Conservation (phyloP, 208 protist genomes). For the Trypanosoma caninum region DNA sequence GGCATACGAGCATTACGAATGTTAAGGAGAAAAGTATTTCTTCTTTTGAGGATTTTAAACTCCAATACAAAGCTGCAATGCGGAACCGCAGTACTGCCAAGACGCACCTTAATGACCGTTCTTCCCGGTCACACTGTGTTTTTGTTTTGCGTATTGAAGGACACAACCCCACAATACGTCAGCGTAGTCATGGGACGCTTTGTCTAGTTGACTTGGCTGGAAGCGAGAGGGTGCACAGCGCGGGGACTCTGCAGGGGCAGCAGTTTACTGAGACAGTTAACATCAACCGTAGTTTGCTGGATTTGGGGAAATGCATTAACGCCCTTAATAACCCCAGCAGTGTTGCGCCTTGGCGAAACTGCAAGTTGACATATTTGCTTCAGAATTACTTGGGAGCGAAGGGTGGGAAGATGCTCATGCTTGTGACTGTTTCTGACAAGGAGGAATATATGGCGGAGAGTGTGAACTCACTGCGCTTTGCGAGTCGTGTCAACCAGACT, state of each 20-base stretch:
- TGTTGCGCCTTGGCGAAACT: constrained; percentile 90
- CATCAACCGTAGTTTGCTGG: constrained; percentile 91
- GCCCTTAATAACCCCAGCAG: constrained; percentile 61
- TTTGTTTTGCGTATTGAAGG: constrained; percentile 79
- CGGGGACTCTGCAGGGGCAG: constrained; percentile 73
- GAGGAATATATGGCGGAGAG: constrained; percentile 70
- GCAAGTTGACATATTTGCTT: constrained; percentile 90
- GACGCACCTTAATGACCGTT: constrained; percentile 87
- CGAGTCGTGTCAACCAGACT: constrained; percentile 85
- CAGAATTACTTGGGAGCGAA: constrained; percentile 88
- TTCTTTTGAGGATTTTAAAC: constrained; percentile 57
- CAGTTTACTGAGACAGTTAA: constrained; percentile 90
- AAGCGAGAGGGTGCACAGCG: constrained; percentile 91
- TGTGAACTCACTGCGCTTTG: constrained; percentile 91
- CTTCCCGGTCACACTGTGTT: constrained; percentile 90
- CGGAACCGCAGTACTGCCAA: constrained; percentile 69
- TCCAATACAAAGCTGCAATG: constrained; percentile 56
- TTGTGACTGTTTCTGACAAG: constrained; percentile 88
- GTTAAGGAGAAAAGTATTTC: constrained; percentile 42
- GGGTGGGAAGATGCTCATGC: constrained; percentile 91
- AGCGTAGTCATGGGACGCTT: constrained; percentile 72
- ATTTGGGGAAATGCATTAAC: constrained; percentile 92
- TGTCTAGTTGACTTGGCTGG: constrained; percentile 94
- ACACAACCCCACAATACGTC: constrained; percentile 52
- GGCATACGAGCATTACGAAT: constrained; percentile 62